A percentile compares a stretch with the other conserved stretches of the same genome.
Conservation (phyloP, 2,329 filamentous ascomycete genomes). For the Rhynchosporium graminicola region DNA sequence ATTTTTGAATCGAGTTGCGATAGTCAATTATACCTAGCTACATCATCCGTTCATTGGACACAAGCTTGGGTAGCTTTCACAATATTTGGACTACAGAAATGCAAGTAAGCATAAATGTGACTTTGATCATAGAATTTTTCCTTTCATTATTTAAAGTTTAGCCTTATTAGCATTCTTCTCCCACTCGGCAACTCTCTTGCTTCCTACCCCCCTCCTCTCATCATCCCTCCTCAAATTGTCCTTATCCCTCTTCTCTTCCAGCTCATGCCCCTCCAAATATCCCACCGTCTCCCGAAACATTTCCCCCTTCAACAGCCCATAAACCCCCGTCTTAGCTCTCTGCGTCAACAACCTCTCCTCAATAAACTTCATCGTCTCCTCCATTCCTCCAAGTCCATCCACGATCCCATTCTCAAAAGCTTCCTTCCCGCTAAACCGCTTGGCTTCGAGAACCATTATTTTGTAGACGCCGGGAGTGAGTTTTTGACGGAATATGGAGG, state of each 20-base stretch:
- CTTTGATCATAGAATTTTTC: not conserved
- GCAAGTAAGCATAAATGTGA: too few relatives aligned
- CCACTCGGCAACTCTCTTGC: conserved; percentile 34
- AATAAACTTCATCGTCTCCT: conserved; percentile 63
- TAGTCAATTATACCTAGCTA: too few relatives aligned
- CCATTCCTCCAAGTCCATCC: conserved; percentile 65
- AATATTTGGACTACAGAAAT: too few relatives aligned
- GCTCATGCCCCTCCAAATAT: conserved; percentile 55
- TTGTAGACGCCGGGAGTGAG: conserved; percentile 57
- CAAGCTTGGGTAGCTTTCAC: too few relatives aligned
- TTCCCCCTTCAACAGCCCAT: conserved; percentile 71
- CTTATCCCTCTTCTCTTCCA: conserved; percentile 52
- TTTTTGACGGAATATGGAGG: conserved; percentile 72
- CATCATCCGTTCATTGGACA: too few relatives aligned
- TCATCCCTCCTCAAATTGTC: conserved; percentile 45
- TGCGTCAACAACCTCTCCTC: conserved; percentile 57
- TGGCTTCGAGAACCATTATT: conserved; percentile 70
- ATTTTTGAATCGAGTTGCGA: too few relatives aligned
- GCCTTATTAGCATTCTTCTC: conserved; percentile 33
- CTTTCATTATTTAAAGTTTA: conserved; percentile 31
- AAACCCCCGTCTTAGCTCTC: conserved; percentile 67
- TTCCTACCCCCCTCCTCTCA: conserved; percentile 29
- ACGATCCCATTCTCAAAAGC: conserved; percentile 68
- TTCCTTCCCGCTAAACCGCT: conserved; percentile 62
- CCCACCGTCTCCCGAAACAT: conserved; percentile 69